phyloP scores from a whole-genome alignment of 2,329 filamentous ascomycete species.

The Colletotrichum ledebouriae region DNA sequence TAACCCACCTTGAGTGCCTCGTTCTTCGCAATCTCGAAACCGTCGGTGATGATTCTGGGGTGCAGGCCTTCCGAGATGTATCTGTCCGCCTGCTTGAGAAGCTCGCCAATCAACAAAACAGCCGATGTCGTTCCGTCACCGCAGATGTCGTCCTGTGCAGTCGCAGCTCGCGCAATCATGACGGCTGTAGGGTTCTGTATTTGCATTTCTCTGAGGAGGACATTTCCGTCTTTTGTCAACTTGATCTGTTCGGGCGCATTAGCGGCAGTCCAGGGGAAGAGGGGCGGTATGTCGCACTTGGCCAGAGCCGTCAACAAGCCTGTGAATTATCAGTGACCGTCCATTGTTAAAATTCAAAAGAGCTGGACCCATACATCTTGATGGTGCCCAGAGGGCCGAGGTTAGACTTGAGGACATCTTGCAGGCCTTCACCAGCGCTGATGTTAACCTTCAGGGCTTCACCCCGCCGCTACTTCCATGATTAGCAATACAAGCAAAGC shows the following conservation, averaged over 20 bases:
- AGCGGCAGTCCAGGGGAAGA: slow-evolving; percentile 32
- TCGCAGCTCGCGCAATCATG: slow-evolving; percentile 85
- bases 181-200: slow-evolving; percentile 99
- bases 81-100: slow-evolving; percentile 96
- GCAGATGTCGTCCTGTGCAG: slow-evolving; percentile 97
- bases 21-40: slow-evolving; percentile 95
- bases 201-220: slow-evolving; percentile 84
- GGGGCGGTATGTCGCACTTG: slow-evolving; percentile 62
- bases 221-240: slow-evolving; percentile 98
- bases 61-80: slow-evolving; percentile 98
- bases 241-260: slow-evolving; percentile 77
- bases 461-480: slow-evolving; percentile 80
- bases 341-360: slow-evolving; percentile 18
- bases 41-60: slow-evolving; percentile 95
- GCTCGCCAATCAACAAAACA: slow-evolving; percentile 93
- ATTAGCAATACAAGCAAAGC: slow-evolving; percentile 58
- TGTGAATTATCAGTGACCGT: slow-evolving; percentile 51
- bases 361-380: slow-evolving; percentile 78
- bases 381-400: slow-evolving; percentile 93
- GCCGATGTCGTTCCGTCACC: slow-evolving; percentile 98
- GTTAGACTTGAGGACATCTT: slow-evolving; percentile 97
- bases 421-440: slow-evolving; percentile 90
- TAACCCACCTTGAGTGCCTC: slow-evolving; percentile 83
- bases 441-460: slow-evolving; percentile 99
- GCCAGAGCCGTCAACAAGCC: slow-evolving; percentile 78